phyloP scores from a whole-genome alignment of 2,329 filamentous ascomycete species.

The Penicillium sp. region DNA sequence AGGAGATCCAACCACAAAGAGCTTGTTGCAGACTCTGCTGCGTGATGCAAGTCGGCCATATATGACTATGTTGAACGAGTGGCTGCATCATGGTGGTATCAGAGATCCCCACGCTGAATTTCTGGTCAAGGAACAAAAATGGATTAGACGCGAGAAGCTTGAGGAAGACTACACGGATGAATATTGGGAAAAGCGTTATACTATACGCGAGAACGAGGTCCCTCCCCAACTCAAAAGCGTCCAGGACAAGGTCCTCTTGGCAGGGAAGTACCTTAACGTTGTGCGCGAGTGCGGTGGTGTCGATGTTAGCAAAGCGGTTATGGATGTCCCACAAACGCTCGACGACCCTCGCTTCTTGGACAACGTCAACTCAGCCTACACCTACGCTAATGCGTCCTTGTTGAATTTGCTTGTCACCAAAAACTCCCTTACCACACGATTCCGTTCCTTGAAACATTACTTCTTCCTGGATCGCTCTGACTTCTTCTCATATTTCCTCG shows the following conservation, averaged over 20 bases:
- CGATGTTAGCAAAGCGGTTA: constrained; percentile 83
- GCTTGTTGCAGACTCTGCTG: constrained; percentile 77
- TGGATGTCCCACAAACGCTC: constrained; percentile 87
- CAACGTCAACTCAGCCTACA: constrained; percentile 93
- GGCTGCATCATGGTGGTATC: constrained; percentile 94
- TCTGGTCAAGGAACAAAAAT: constrained; percentile 91
- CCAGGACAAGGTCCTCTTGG: constrained; percentile 90
- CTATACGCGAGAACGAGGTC: constrained; percentile 85
- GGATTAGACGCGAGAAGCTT: constrained; percentile 84
- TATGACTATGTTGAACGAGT: constrained; percentile 98
- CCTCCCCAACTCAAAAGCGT: constrained; percentile 88
- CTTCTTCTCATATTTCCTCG: constrained; percentile 97
- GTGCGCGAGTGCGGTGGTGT: constrained; percentile 96
- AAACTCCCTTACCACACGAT: constrained; percentile 81
- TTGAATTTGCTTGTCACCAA: constrained; percentile 89
- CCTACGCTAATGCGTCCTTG: constrained; percentile 90
- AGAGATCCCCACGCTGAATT: constrained; percentile 94
- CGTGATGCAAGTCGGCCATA: constrained; percentile 90
- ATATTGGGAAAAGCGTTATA: constrained; percentile 98
- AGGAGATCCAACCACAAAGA: constrained; percentile 84
- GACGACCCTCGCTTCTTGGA: constrained; percentile 90
- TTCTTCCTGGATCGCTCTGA: constrained; percentile 98
- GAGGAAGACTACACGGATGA: constrained; percentile 98
- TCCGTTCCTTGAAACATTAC: constrained; percentile 94
- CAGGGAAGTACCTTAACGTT: constrained; percentile 97